phyloP scores from a whole-genome alignment of 352 stramenopile species.

The Phytophthora melonis region DNA sequence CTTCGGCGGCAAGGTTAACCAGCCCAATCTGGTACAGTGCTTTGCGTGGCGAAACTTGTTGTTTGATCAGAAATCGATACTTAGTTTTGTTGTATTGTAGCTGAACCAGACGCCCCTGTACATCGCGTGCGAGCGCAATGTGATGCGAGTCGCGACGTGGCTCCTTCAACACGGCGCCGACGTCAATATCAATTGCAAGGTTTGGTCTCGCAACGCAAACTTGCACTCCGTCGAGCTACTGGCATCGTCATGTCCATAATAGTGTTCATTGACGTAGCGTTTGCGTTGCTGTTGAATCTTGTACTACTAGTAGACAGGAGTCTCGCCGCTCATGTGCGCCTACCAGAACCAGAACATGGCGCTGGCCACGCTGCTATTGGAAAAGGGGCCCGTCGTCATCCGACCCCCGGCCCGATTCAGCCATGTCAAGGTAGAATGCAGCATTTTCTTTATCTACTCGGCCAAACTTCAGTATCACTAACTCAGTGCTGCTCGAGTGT shows the following conservation, averaged over 20 bases:
- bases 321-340: conserved; percentile 63
- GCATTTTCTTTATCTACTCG: background rate
- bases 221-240: background rate
- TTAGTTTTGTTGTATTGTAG: conserved; percentile 24
- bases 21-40: conserved; percentile 55
- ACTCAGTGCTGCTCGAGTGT: background rate
- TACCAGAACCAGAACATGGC: conserved; percentile 61
- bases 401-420: conserved; percentile 43
- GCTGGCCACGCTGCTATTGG: conserved; percentile 56
- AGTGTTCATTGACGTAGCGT: too few relatives aligned
- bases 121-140: conserved; percentile 61
- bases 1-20: conserved; percentile 66
- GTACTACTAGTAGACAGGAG: conserved; percentile 40
- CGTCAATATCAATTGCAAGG: conserved; percentile 63
- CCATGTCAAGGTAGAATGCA: conserved; percentile 46
- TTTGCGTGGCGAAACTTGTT: background rate
- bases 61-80: background rate
- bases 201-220: background rate
- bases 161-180: conserved; percentile 64
- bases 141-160: conserved; percentile 51
- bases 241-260: background rate
- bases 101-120: conserved; percentile 70
- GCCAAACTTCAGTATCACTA: background rate
- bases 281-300: background rate
- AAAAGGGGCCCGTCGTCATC: conserved; percentile 52